These are phyloP conservation scores for Botryotinia calthae DNA, from an alignment of 2,329 filamentous ascomycete species.

Conservation along the genomic window DNA sequence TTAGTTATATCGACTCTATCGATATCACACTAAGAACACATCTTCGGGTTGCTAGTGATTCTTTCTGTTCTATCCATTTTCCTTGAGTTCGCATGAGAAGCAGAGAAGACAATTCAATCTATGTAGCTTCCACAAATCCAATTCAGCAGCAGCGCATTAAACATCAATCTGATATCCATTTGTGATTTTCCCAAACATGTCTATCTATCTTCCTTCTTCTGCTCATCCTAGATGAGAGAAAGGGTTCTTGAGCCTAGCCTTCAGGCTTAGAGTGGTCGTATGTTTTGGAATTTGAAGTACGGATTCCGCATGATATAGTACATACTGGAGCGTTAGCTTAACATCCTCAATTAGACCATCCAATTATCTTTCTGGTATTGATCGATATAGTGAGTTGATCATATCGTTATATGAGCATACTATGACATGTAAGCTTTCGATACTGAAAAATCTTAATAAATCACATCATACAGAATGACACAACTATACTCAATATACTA, in stretches of 20 bases:
- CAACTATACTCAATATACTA: not conserved
- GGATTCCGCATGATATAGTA: not conserved
- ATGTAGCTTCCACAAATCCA: not conserved
- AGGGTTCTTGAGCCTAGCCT: not conserved
- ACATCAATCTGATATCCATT: not conserved
- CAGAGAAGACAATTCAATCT: not conserved
- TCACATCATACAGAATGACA: not conserved
- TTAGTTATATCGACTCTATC: not conserved
- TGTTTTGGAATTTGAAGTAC: not conserved
- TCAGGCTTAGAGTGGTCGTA: not conserved
- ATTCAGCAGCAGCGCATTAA: not conserved
- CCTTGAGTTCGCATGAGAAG: not conserved
- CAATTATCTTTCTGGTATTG: not conserved
- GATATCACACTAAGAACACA: not conserved
- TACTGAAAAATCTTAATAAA: not conserved
- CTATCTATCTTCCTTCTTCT: not conserved
- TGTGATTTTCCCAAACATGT: not conserved
- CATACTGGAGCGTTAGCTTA: not conserved
- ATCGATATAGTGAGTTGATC: not conserved
- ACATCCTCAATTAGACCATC: not conserved
- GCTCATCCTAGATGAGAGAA: not conserved
- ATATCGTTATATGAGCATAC: not conserved
- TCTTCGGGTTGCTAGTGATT: not conserved
- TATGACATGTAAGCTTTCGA: not conserved
- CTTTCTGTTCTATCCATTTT: not conserved